Evolutionary conservation across 176 grass and related monocot species (phyloP).

Genomic region (Tillandsia leiboldiana): DNA sequence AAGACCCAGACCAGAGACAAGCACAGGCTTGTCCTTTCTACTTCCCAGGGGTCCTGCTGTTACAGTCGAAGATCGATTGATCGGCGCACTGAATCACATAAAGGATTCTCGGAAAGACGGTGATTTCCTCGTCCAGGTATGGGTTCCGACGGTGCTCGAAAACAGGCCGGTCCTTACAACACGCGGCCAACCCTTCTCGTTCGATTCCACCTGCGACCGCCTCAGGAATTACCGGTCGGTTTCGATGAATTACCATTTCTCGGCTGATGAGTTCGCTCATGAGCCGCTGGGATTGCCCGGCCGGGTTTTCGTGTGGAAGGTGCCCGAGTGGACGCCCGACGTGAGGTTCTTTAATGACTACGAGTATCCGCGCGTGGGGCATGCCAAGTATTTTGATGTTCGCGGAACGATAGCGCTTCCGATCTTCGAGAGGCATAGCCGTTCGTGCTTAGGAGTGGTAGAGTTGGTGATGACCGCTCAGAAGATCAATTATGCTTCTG

Average conservation of each 20-base stretch:
- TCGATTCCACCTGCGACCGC: conserved; percentile 39
- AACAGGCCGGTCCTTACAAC: conserved; percentile 74
- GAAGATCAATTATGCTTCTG: conserved; percentile 70
- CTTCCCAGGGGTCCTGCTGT: conserved; percentile 4
- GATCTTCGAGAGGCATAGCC: conserved; percentile 42
- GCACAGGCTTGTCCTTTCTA: conserved; percentile 18
- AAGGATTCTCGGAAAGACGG: conserved; percentile 35
- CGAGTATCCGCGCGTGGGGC: conserved; percentile 67
- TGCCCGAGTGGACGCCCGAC: conserved; percentile 96
- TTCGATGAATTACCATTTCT: conserved; percentile 73
- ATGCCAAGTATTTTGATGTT: conserved; percentile 60
- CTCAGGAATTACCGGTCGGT: conserved; percentile 51
- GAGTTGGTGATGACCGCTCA: conserved; percentile 79
- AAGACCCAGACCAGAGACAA: conserved; percentile 3
- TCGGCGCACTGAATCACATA: conserved; percentile 48
- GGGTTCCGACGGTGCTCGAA: conserved; percentile 59
- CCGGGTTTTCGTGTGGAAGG: conserved; percentile 71
- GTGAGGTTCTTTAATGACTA: conserved; percentile 65
- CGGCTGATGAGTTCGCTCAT: conserved; percentile 49
- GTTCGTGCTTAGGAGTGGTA: conserved; percentile 69
- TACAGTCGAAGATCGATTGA: conserved; percentile 56
- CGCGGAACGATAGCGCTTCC: conserved; percentile 76
- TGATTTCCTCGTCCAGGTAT: conserved; percentile 70
- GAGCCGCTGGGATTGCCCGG: conserved; percentile 53
- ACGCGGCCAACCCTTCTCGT: conserved; percentile 66